Conservation (phyloP, 495 filamentous ascomycete genomes). For the Patellaria atrata region DNA sequence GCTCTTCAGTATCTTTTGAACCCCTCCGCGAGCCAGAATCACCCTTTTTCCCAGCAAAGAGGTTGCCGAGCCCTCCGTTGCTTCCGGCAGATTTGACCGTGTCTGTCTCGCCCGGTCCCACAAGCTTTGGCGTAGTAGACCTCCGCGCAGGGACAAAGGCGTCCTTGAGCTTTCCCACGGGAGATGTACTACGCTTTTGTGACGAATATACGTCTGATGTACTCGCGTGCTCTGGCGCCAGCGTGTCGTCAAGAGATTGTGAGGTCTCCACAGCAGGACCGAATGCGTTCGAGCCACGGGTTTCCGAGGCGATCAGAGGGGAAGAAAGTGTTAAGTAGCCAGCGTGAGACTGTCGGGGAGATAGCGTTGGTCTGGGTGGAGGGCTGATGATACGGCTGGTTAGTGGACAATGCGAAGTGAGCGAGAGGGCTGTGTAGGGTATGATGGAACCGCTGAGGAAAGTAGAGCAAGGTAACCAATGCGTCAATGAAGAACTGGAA, state of each 20-base stretch:
- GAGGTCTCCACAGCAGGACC: conserved; percentile 21
- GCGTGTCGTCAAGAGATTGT: conserved; percentile 10
- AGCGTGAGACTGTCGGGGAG: conserved; percentile 59
- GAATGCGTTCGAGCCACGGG: conserved; percentile 30
- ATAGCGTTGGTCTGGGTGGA: conserved; percentile 41
- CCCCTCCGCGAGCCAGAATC: conserved; percentile 4
- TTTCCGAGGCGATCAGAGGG: conserved; percentile 48
- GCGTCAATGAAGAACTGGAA: too few species aligned
- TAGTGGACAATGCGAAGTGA: conserved; percentile 11
- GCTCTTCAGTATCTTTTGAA: conserved; percentile 10
- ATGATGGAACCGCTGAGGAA: too few species aligned
- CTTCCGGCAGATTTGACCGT: conserved; percentile 10
- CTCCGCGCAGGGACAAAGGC: conserved; percentile 21
- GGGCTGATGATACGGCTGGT: conserved; percentile 28
- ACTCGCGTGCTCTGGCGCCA: conserved; percentile 13
- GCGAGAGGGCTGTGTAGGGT: conserved; percentile 2
- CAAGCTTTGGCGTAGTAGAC: conserved; percentile 14
- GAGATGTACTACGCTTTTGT: conserved; percentile 18
- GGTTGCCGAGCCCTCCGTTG: conserved; percentile 11
- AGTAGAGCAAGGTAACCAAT: too few species aligned
- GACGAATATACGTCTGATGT: conserved; percentile 11
- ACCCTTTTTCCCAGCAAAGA: conserved; percentile 14
- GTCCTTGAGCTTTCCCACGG: conserved; percentile 23
- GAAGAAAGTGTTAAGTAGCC: conserved; percentile 74
- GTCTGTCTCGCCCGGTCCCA: conserved; percentile 12